These are phyloP conservation scores for maize (Zea mays) DNA, from an alignment of 176 grass and related monocot species.

Conservation along the genomic window DNA sequence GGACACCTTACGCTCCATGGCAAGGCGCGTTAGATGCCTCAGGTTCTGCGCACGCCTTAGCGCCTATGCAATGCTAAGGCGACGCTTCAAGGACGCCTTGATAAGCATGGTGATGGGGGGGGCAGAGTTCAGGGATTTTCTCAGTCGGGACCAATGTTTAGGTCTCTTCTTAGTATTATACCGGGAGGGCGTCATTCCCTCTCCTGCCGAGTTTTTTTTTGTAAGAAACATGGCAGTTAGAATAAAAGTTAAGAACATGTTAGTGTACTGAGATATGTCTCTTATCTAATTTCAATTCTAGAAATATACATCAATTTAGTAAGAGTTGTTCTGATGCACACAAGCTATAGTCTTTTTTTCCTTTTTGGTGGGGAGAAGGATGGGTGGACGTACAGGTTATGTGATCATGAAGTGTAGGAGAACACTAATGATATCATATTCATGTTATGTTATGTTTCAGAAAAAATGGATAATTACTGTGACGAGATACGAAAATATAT, in stretches of 20 bases:
- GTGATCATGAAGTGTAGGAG: conserved; percentile 15
- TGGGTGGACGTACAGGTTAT: background rate
- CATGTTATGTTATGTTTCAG: conserved; percentile 6
- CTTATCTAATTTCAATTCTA: background rate
- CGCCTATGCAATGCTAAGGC: no score
- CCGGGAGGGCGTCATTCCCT: no score
- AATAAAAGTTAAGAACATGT: background rate
- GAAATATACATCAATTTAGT: conserved; percentile 13
- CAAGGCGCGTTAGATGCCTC: no score
- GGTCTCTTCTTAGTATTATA: no score
- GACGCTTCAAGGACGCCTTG: no score
- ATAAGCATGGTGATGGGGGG: no score
- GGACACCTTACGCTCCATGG: no score
- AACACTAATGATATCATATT: conserved; percentile 7
- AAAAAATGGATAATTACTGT: conserved; percentile 2
- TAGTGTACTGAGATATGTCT: background rate
- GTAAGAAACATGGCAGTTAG: background rate
- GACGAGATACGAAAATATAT: conserved; percentile 18
- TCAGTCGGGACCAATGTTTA: no score
- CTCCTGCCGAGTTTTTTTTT: no score
- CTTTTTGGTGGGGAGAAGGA: background rate
- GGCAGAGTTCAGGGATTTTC: no score
- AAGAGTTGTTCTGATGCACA: background rate
- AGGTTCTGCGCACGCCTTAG: no score
- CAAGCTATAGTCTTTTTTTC: background rate